Percentiles rank a stretch among this genome's conserved stretches.
These are phyloP conservation scores for Paxillus involutus DNA, from an alignment of 768 basidiomycete genomes.

Conservation along the genomic window DNA sequence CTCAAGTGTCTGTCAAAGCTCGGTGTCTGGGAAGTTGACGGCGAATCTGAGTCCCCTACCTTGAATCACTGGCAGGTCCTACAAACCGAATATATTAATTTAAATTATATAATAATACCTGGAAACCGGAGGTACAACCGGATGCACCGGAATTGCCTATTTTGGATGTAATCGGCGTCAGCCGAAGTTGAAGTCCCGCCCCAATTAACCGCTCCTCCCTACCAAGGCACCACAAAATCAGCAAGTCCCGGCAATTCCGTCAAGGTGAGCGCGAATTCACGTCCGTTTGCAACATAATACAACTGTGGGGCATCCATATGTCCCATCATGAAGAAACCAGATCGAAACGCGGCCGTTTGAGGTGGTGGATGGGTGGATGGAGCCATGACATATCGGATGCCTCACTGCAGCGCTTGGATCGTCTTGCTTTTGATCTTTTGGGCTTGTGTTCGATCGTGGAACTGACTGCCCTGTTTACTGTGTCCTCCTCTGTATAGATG, in stretches of 20 bases:
- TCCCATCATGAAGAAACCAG: neutral
- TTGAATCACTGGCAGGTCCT: no score
- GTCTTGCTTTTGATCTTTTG: conserved; percentile 11
- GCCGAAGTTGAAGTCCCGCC: conserved; percentile 30
- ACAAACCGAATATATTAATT: no score
- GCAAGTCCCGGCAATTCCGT: conserved; percentile 40
- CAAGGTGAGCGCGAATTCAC: conserved; percentile 57
- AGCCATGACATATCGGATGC: conserved; percentile 36
- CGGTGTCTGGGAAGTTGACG: no score
- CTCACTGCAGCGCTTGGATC: conserved; percentile 10
- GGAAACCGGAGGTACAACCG: neutral
- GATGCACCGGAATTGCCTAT: conserved; percentile 9
- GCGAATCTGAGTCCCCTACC: no score
- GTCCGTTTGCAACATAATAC: conserved; percentile 14
- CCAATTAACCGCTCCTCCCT: conserved; percentile 8
- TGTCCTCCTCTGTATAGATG: conserved; percentile 16
- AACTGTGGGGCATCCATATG: conserved; percentile 8
- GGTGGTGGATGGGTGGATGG: conserved; percentile 43
- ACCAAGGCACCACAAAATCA: conserved; percentile 18
- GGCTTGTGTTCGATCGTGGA: conserved; percentile 2
- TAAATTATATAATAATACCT: neutral
- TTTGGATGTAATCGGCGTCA: conserved; percentile 16
- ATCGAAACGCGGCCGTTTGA: conserved; percentile 12
- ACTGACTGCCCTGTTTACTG: conserved; percentile 16
- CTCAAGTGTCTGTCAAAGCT: no score